Evolutionary conservation across 495 filamentous ascomycete genomes (phyloP).

Genomic region (Xylaria grammica): DNA sequence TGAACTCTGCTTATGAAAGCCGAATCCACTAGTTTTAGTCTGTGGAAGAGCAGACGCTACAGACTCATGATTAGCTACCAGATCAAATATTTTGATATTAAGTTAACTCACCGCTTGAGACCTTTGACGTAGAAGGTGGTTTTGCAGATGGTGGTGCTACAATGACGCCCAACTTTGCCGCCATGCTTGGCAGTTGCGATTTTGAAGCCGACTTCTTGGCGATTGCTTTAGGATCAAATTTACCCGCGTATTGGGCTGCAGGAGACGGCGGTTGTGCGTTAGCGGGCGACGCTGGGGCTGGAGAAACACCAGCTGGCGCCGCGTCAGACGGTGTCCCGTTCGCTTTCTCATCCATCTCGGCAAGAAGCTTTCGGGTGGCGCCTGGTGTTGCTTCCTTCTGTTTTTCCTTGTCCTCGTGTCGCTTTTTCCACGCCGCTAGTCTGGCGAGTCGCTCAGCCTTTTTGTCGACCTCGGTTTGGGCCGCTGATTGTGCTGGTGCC

Average conservation of each 20-base stretch:
- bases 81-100: background rate
- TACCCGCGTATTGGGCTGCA: constrained; percentile 69
- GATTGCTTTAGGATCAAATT: constrained; percentile 89
- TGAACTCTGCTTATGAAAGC: constrained; percentile 69
- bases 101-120: constrained; percentile 30
- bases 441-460: constrained; percentile 84
- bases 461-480: constrained; percentile 78
- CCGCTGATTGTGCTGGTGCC: constrained; percentile 59
- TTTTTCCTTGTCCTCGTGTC: constrained; percentile 82
- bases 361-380: constrained; percentile 68
- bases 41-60: constrained; percentile 61
- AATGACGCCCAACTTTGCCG: constrained; percentile 46
- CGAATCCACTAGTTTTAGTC: constrained; percentile 83
- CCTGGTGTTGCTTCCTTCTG: constrained; percentile 70
- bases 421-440: constrained; percentile 89
- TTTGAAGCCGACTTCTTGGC: constrained; percentile 70
- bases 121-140: constrained; percentile 26
- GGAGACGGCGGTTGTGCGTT: constrained; percentile 46
- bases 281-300: constrained; percentile 48
- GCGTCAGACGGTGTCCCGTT: constrained; percentile 59
- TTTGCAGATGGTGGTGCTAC: constrained; percentile 28
- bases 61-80: background rate
- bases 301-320: constrained; percentile 62
- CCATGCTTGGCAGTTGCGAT: constrained; percentile 51
- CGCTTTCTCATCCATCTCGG: constrained; percentile 77